Conservation (phyloP, 2,329 filamentous ascomycete genomes). For the Talaromyces sp. region DNA sequence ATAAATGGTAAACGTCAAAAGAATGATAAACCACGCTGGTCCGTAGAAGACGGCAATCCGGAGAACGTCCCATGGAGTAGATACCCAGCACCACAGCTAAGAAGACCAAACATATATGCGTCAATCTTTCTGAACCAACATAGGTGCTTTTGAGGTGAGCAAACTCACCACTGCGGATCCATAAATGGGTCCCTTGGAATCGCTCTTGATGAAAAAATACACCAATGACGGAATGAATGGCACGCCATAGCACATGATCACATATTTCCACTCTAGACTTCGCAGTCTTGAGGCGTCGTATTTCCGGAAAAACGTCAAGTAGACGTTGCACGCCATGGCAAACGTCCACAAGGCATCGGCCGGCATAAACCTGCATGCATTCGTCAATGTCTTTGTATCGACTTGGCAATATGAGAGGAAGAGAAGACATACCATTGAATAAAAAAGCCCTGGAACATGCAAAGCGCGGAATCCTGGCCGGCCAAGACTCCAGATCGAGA, state of each 20-base stretch:
- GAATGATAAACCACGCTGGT: conserved; percentile 38
- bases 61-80: conserved; percentile 60
- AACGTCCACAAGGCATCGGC: conserved; percentile 72
- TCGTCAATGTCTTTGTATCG: not conserved
- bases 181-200: conserved; percentile 56
- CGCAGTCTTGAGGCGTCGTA: conserved; percentile 61
- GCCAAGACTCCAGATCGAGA: conserved; percentile 54
- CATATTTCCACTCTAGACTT: conserved; percentile 64
- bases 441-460: conserved; percentile 70
- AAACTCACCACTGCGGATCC: conserved; percentile 58
- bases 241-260: conserved; percentile 64
- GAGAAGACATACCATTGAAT: conserved; percentile 67
- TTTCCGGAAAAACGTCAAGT: conserved; percentile 71
- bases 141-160: not conserved
- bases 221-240: conserved; percentile 63
- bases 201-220: conserved; percentile 59
- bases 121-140: not conserved
- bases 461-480: conserved; percentile 51
- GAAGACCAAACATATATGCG: not conserved
- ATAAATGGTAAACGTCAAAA: conserved; percentile 35
- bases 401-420: not conserved
- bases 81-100: conserved; percentile 75
- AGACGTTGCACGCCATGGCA: conserved; percentile 79
- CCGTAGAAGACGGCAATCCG: conserved; percentile 69
- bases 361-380: conserved; percentile 61